Base-by-base conservation (phyloP, 2,329 filamentous ascomycete species). In the Cercospora janseana region DNA sequence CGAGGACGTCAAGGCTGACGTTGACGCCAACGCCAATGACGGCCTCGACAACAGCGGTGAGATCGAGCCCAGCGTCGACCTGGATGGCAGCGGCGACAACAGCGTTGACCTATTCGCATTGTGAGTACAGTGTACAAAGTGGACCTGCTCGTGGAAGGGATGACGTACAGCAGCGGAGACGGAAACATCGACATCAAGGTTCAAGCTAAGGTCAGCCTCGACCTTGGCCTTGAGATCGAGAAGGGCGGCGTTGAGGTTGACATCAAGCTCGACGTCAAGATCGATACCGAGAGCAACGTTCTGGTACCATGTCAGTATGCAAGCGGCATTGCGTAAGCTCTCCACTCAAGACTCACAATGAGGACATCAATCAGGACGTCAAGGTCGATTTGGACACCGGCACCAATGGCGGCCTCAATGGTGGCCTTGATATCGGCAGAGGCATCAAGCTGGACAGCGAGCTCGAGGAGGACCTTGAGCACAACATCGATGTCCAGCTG, bases 11-110 rank as follows among this genome's bases (percentile, higher is more conserved):
- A 2, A 40, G n/a, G 35, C 26, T 40, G 35, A 40, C 35, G 4
- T 23, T 6, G 6, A 23, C 35, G 35, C 35, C 23, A 23, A 26
- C 12, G 12, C 35, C 35, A 4, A 40, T 23, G 12, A 9, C 35
- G n/a, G 35, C 35, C 20, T 40, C 26, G 35, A 40, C 26, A 23
- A 23, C 35, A 26, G 35, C 35, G 7, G 35, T 26, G 26, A 40
- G 20, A 13, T 40, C 35, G 15, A 40, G 20, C 2, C 20, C 23
- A 4, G 12, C 20, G 26, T 23, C 35, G 21, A 23, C 35, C 21
- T 40, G 6, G 35, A 40, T 23, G 15, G 35, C 35, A 23, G 35
- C 35, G 5, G 35, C 35, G 16, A 40, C 35, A 9, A 40, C 20
- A 5, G 26, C 12, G 35, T 40, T 40, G 35, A 40, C 21, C 35